Percentiles rank a stretch among this genome's conserved stretches.
These are phyloP conservation scores for Schizopora paradoxa DNA, from an alignment of 1,284 basidiomycete genomes.

Conservation along the genomic window DNA sequence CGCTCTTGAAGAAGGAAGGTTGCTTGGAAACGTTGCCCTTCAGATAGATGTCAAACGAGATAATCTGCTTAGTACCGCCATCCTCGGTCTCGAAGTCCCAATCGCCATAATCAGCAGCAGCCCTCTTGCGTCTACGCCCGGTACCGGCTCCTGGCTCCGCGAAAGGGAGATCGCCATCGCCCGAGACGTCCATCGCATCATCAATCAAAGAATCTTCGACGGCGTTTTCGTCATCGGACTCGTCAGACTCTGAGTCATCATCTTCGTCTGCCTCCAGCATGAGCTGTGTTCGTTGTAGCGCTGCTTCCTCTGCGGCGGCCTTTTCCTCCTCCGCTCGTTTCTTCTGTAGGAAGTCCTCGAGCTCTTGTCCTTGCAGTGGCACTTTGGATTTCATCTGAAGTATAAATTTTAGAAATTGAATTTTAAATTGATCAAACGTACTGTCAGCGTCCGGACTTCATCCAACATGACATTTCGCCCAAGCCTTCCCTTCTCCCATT, in stretches of 20 bases:
- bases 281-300: conserved; percentile 75
- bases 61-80: conserved; percentile 60
- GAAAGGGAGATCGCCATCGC: conserved; percentile 27
- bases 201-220: conserved; percentile 56
- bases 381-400: conserved; percentile 82
- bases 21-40: conserved; percentile 87
- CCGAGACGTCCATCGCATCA: conserved; percentile 41
- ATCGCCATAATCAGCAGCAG: conserved; percentile 48
- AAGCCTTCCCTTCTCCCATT: conserved; percentile 86
- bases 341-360: conserved; percentile 76
- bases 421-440: conserved; percentile 29
- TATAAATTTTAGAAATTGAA: conserved; percentile 4
- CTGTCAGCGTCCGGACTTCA: conserved; percentile 60
- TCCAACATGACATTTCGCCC: conserved; percentile 80
- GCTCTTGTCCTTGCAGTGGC: conserved; percentile 78
- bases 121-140: conserved; percentile 18
- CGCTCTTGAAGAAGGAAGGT: conserved; percentile 79
- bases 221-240: conserved; percentile 59
- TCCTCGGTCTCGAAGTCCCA: conserved; percentile 73
- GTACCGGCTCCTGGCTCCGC: conserved; percentile 23
- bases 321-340: conserved; percentile 82
- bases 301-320: conserved; percentile 83
- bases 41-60: conserved; percentile 94
- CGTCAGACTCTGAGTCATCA: conserved; percentile 52
- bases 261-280: conserved; percentile 89